Evolutionary conservation across 2,329 filamentous ascomycete genomes (phyloP), one percentile per base, ranked within the genome.

Genomic region (Fusarium camptoceras): DNA sequence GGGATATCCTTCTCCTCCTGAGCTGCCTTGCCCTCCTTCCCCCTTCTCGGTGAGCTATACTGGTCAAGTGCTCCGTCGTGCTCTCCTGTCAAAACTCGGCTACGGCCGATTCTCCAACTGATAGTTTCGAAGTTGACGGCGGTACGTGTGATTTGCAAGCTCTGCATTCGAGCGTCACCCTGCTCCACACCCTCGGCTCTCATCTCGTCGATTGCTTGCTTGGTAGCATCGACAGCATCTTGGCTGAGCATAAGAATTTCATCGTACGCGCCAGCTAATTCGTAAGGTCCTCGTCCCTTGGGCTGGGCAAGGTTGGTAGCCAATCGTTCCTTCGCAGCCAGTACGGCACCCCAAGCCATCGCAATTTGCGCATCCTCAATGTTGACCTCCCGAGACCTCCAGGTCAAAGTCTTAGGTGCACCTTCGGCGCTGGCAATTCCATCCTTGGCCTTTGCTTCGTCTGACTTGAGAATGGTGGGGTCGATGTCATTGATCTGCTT

Each of bases 351-450:
- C 76, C 98, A 88, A 8, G 94, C 92, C 70, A 94, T 88, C 2
- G 94, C 93, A 73, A 98, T 97, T 51, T 94, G 91, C 27, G 95
- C 94, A 80, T 99, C 95, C 74, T 98, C 94, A 55, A 99, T 92
- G 71, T 91, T 90, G 18, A 98, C 95, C 66, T 91, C 91, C 43
- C 94, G 88, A 12, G 89, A 91, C 70, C 96, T 89, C 96, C 96
- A 99, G 6, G 87, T 90, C 61, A 99, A 90, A 12, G 89, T 92
- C 74, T 90, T 91, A 0, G 93, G 92, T 4, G 89, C 83, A 49
- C 88, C 85, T 70, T 86, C 84, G 68, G 85, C 79, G 22, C 76
- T 84, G 18, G 83, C 80, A 41, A 86, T 78, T 30, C 83, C 85
- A 58, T 86, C 83, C 59, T 85, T 84, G 20, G 83, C 81, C 60